These are phyloP conservation scores for Penicillium tannophilum DNA, from an alignment of 495 filamentous ascomycete species.

Conservation along the genomic window DNA sequence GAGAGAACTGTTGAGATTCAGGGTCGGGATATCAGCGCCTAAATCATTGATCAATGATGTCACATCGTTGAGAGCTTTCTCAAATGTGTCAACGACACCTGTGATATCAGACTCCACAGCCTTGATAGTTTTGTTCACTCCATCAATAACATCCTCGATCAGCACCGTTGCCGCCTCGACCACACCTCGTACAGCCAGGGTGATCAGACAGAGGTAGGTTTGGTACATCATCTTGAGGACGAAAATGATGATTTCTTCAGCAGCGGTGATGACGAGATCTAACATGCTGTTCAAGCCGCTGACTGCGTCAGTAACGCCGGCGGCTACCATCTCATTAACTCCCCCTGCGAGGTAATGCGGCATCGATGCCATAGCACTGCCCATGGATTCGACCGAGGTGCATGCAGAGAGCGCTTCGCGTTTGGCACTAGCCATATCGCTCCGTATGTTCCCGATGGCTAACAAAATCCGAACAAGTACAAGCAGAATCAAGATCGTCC, in stretches of 20 bases:
- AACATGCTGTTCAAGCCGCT: conserved; percentile 75
- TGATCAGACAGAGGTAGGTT: conserved; percentile 85
- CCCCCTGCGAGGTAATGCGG: conserved; percentile 88
- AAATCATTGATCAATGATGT: conserved; percentile 45
- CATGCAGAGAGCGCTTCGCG: conserved; percentile 83
- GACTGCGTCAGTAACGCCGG: conserved; percentile 75
- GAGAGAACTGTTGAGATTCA: conserved; percentile 63
- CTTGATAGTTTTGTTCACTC: conserved; percentile 72
- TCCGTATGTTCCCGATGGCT: conserved; percentile 67
- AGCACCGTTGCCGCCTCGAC: conserved; percentile 68
- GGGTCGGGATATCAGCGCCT: conserved; percentile 43
- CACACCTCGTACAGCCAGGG: conserved; percentile 74
- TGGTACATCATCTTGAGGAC: conserved; percentile 84
- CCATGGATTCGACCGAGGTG: conserved; percentile 88
- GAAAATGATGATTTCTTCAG: conserved; percentile 88
- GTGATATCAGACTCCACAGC: conserved; percentile 52
- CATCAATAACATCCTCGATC: conserved; percentile 68
- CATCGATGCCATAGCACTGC: conserved; percentile 96
- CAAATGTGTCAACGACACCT: conserved; percentile 45
- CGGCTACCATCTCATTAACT: conserved; percentile 82
- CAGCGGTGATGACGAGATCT: conserved; percentile 70
- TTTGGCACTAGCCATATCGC: conserved; percentile 73
- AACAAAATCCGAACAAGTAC: conserved; percentile 80
- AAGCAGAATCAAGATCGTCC: conserved; percentile 88
- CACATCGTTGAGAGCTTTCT: conserved; percentile 61